Evolutionary conservation across 768 basidiomycete genomes (phyloP).

Genomic region (Suillus discolor): DNA sequence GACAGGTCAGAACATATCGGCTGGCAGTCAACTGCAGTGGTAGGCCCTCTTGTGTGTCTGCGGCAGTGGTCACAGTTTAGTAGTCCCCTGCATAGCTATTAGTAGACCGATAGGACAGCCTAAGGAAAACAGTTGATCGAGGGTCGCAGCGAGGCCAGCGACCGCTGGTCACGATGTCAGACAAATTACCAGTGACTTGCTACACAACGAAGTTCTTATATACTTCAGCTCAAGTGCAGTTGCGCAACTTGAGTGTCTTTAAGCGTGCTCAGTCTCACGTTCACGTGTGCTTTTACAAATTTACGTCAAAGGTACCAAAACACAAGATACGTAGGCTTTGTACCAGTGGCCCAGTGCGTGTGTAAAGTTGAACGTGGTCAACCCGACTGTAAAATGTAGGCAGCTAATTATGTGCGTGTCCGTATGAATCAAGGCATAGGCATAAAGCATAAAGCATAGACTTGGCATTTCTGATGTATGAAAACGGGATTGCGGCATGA

Average conservation of each 20-base stretch:
- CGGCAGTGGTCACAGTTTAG: background rate
- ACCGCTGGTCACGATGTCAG: too few relatives aligned
- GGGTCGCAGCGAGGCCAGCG: background rate
- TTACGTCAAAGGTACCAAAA: background rate
- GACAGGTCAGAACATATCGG: background rate
- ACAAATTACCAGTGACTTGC: too few relatives aligned
- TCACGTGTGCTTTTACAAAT: background rate
- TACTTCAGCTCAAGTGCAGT: too few relatives aligned
- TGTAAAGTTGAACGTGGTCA: background rate
- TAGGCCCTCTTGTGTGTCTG: background rate
- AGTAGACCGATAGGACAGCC: background rate
- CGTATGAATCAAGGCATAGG: background rate
- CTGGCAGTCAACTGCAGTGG: background rate
- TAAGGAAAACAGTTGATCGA: background rate
- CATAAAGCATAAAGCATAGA: conserved; percentile 7
- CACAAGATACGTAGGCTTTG: background rate
- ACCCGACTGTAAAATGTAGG: conserved; percentile 3
- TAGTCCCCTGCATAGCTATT: background rate
- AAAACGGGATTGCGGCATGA: conserved; percentile 2
- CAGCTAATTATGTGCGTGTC: background rate
- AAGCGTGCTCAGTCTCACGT: background rate
- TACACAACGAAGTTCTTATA: too few relatives aligned
- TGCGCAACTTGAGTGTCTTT: too few relatives aligned
- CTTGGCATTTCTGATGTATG: background rate
- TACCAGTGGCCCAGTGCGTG: background rate